Conservation (phyloP, 2,329 filamentous ascomycete species). For the Byssothecium circinans region DNA sequence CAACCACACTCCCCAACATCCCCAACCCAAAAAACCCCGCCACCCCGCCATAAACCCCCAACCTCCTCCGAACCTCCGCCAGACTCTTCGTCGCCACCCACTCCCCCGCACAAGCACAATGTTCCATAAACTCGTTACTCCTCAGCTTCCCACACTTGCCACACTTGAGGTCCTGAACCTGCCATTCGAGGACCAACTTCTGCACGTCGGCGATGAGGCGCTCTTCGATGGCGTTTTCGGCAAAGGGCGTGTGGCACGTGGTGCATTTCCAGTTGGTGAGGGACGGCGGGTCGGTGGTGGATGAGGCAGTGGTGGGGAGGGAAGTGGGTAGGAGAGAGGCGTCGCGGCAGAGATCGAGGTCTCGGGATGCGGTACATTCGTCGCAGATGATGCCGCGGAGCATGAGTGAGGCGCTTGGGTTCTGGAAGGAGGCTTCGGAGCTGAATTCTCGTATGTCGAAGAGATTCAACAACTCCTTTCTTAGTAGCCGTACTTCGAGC, state of each 20-base stretch:
- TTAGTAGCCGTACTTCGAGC: conserved; percentile 81
- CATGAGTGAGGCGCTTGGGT: conserved; percentile 75
- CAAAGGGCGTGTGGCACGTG: conserved; percentile 74
- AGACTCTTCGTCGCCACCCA: conserved; percentile 75
- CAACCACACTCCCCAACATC: conserved; percentile 77
- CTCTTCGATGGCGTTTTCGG: conserved; percentile 83
- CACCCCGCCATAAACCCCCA: conserved; percentile 74
- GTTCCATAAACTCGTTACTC: conserved; percentile 93
- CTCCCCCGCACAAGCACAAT: conserved; percentile 87
- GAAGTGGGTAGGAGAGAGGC: conserved; percentile 69
- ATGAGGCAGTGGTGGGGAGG: conserved; percentile 43
- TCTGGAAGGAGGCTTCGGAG: conserved; percentile 81
- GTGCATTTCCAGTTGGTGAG: conserved; percentile 76
- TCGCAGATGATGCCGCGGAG: conserved; percentile 80
- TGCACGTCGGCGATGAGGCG: conserved; percentile 76
- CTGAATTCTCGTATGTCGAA: conserved; percentile 97
- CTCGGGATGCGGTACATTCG: conserved; percentile 84
- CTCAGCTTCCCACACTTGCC: conserved; percentile 67
- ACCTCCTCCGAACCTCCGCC: conserved; percentile 63
- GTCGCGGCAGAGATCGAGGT: conserved; percentile 91
- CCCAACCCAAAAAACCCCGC: conserved; percentile 76
- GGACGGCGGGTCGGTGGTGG: conserved; percentile 9
- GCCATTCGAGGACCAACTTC: conserved; percentile 75
- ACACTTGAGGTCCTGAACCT: conserved; percentile 88
- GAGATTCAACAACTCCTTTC: conserved; percentile 83